Base-by-base conservation (phyloP, 352 stramenopile species). In the Aphanomyces cochlioides region DNA sequence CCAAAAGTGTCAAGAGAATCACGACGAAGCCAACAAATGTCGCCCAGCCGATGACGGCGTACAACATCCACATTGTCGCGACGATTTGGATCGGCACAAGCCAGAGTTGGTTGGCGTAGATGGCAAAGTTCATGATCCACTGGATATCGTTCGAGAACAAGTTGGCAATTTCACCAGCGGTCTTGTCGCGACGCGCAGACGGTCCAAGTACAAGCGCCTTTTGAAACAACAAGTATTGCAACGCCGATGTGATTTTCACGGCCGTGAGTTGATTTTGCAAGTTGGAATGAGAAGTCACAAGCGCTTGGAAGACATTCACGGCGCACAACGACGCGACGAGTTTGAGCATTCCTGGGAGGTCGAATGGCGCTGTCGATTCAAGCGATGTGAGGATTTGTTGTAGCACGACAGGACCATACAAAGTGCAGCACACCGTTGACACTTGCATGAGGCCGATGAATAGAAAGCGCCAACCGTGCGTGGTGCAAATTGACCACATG, bases 41-140 rank as follows among this genome's bases (percentile, higher is more conserved):
- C 0, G 80, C 75, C 7, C 66, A 10, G 2, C 56, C 67, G 28
- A 85, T 74, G 2, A 81, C 74, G 0, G 8, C 38, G 67, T 80
- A 79, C 13, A 87, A 66, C 78, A 85, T 80, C 41, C 74, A 80
- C 1, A 78, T 41, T 3, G 75, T 73, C 1, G 76, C 64, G 1
- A 7, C 50, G 43, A 85, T 79, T 56, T 84, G 76, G 7, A 84
- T 47, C 10, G 79, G 77, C 12, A 81, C 41, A 45, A 85, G 74
- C 78, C 76, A 85, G 0, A 78, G 21, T 40, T 59, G 77, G 69
- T 90, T 88, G 65, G 81, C 56, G n/a, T 77, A 67, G 64, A 73
- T 69, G 43, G 79, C 69, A 5, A 76, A 79, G 13, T 59, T 74
- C 13, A 78, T 68, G 37, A 82, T 59, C 43, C 59, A 75, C 34